Evolutionary conservation across 2,329 filamentous ascomycete species (phyloP).

Genomic region (Venturia asperata): DNA sequence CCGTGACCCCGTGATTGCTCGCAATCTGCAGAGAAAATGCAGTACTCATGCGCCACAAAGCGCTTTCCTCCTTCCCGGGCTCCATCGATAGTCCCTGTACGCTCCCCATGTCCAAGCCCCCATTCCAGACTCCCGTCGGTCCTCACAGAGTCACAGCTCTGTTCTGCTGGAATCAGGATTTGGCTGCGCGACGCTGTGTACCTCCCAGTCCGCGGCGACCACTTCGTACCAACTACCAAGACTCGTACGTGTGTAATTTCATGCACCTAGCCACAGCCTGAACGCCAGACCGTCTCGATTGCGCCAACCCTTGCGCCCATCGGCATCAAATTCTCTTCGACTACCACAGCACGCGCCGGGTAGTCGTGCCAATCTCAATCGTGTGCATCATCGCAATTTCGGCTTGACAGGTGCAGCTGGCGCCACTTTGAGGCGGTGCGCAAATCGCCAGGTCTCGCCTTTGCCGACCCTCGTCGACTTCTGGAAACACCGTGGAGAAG

Average conservation of each 20-base stretch:
- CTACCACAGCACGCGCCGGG: background rate
- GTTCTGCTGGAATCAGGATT: background rate
- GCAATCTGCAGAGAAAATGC: background rate
- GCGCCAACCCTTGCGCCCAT: background rate
- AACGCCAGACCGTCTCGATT: background rate
- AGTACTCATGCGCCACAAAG: conserved; percentile 6
- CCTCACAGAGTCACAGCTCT: background rate
- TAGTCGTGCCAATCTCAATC: no score
- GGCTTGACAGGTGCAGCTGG: background rate
- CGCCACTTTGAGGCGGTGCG: background rate
- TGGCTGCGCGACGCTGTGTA: background rate
- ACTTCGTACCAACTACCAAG: background rate
- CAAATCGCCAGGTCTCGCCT: background rate
- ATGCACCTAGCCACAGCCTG: background rate
- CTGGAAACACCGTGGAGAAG: background rate
- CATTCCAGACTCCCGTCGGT: background rate
- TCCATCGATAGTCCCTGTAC: background rate
- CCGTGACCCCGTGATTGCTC: background rate
- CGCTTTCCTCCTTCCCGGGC: no score
- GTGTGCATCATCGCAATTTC: background rate
- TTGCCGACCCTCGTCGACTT: background rate
- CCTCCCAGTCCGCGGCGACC: background rate
- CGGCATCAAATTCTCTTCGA: background rate
- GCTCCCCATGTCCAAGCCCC: background rate
- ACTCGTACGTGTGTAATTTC: background rate